Evolutionary conservation across 208 protist species (phyloP).

Genomic region (Acanthamoeba sp.): DNA sequence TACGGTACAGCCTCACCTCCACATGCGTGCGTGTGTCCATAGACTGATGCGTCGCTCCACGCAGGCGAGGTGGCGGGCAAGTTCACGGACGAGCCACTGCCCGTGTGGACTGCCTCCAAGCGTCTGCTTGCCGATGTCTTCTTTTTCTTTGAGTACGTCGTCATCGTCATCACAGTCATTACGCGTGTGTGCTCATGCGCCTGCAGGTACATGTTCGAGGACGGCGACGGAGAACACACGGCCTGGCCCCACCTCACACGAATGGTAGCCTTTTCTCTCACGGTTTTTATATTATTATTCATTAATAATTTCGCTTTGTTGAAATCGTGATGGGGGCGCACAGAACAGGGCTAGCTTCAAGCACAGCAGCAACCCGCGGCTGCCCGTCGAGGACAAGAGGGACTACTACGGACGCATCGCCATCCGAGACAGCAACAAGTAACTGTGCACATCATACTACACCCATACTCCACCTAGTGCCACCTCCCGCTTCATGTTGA

Average conservation of each 20-base stretch:
- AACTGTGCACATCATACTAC: background rate
- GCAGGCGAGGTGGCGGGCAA: constrained; percentile 14
- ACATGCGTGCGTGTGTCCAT: background rate
- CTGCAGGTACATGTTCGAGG: constrained; percentile 30
- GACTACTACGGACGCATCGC: constrained; percentile 38
- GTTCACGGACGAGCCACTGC: background rate
- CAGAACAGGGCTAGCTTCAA: constrained; percentile 10
- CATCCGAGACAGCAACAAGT: constrained; percentile 35
- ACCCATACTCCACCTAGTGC: too few relatives aligned
- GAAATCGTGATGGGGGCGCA: background rate
- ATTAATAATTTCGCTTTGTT: background rate
- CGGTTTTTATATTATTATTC: too few relatives aligned
- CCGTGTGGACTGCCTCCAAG: constrained; percentile 32
- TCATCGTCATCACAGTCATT: background rate
- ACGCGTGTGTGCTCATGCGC: background rate
- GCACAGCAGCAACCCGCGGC: constrained; percentile 49
- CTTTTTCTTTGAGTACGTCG: constrained; percentile 51
- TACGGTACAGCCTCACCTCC: background rate
- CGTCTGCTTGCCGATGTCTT: constrained; percentile 36
- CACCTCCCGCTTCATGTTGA: background rate
- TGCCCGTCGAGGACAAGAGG: constrained; percentile 7
- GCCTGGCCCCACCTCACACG: constrained; percentile 10
- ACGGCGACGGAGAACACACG: constrained; percentile 1
- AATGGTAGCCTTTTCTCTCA: too few relatives aligned
- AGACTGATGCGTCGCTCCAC: background rate